A percentile compares a stretch with the other conserved stretches of the same genome.
phyloP scores from a whole-genome alignment of 306 rosid species.

The Lathyrus sativus region DNA sequence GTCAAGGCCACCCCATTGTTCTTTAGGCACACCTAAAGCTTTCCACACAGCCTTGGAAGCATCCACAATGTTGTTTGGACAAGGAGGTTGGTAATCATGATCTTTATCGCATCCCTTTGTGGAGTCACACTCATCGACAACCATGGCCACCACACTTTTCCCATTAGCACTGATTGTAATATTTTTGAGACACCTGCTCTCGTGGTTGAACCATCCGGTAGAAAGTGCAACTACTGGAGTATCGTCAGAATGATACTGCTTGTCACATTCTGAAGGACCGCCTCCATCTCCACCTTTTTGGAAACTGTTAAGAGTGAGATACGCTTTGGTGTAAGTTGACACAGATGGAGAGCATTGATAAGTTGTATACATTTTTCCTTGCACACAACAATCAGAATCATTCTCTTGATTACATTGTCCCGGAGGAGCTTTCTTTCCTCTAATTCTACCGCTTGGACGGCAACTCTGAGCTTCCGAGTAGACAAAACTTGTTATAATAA shows the following conservation, averaged over 20 bases:
- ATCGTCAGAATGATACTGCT: neutral
- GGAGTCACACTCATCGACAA: too few relatives aligned
- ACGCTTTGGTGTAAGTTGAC: too few relatives aligned
- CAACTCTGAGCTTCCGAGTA: slow-evolving; percentile 35
- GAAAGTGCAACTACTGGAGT: neutral
- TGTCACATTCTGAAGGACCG: neutral
- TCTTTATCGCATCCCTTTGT: neutral
- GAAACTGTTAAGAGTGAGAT: too few relatives aligned
- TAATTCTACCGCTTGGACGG: slow-evolving; percentile 30
- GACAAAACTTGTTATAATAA: slow-evolving; percentile 1
- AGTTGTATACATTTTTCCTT: too few relatives aligned
- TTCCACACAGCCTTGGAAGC: neutral
- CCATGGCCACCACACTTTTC: neutral
- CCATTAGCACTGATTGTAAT: neutral
- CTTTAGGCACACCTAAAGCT: neutral
- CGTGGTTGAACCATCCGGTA: neutral
- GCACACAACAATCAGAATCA: too few relatives aligned
- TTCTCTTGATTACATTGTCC: slow-evolving; percentile 17
- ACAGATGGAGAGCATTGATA: too few relatives aligned
- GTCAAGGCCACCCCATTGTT: neutral
- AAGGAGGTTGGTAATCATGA: neutral
- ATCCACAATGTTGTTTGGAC: neutral
- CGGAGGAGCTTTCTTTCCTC: slow-evolving; percentile 37
- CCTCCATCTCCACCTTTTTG: neutral
- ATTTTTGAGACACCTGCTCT: neutral